A percentile compares a stretch with the other conserved stretches of the same genome.
Conservation (phyloP, 192 early-diverging fungal genomes). For the Mortierella antarctica region DNA sequence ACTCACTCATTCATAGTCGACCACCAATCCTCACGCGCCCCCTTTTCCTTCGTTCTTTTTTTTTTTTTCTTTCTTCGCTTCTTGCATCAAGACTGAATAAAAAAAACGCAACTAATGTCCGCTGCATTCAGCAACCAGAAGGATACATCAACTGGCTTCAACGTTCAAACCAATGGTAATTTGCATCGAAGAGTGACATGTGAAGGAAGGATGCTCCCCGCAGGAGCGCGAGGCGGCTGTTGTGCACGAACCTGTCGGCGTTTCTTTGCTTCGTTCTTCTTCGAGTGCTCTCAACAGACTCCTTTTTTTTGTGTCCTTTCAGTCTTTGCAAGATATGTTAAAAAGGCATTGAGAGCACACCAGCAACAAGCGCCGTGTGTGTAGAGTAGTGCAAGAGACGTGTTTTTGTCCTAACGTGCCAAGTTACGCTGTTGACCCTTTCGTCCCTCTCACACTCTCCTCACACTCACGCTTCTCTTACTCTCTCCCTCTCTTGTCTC, state of each 20-base stretch:
- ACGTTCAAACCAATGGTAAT: slow-evolving; percentile 28
- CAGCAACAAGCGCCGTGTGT: no score
- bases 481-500: no score
- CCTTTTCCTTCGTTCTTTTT: not conserved
- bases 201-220: not conserved
- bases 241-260: no score
- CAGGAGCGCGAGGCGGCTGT: not conserved
- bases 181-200: not conserved
- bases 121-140: not conserved
- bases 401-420: no score
- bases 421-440: no score
- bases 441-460: no score
- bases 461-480: not conserved
- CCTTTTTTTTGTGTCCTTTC: no score
- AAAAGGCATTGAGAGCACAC: no score
- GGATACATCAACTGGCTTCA: not conserved
- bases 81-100: not conserved
- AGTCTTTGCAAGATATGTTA: no score
- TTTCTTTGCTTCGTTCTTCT: no score
- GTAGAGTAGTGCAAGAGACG: no score
- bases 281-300: no score
- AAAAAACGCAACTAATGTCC: not conserved
- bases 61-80: not conserved
- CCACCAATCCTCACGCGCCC: not conserved
- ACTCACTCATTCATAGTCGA: not conserved